Evolutionary conservation across 257 asterid genomes (phyloP), one percentile per base, ranked within the genome.

Genomic region (Salvia miltiorrhiza): DNA sequence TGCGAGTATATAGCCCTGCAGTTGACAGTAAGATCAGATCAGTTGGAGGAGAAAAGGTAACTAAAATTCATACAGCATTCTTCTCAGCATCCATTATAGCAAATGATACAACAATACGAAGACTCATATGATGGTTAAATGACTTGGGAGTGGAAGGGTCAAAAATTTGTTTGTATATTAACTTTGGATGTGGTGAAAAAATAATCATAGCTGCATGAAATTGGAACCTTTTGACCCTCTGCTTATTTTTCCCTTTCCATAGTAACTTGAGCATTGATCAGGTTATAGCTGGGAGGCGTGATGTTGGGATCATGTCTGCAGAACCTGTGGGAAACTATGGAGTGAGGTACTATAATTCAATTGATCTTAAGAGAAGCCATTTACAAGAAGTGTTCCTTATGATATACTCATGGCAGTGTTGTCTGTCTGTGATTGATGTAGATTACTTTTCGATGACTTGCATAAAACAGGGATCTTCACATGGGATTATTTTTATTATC

Each of bases 321-420:
- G 91, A 90, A 73, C 92, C 96, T 45, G 73, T 93, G 43, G 97
- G 97, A 45, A 92, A 90, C 84, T 93, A 93, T 54, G 95, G 99
- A 72, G 88, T 90, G 76, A 93, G 98, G 98, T 90, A 81, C 14
- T 63, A 16, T 55, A 45, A 4, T 70, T 12, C 55, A 74, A 13
- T 50, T 47, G 17, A 48, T 59, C n/a, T 3, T n/a, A n/a, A 26
- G 24, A 30, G 56, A 70, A 50, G 14, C 24, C 23, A 10, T 33
- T 21, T 55, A 8, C 24, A 57, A 17, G 45, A 70, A 32, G 39
- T 32, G 30, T 55, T 71, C 19, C 65, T 21, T 24, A 43, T 48
- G 66, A 24, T 47, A 68, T 52, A 23, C 12, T 50, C 52, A 47
- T 44, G 20, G 63, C 59, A 68, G 49, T 19, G 33, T 63, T 45